These are phyloP conservation scores for Syzygium jambos DNA, from an alignment of 345 rosid species.

Conservation along the genomic window DNA sequence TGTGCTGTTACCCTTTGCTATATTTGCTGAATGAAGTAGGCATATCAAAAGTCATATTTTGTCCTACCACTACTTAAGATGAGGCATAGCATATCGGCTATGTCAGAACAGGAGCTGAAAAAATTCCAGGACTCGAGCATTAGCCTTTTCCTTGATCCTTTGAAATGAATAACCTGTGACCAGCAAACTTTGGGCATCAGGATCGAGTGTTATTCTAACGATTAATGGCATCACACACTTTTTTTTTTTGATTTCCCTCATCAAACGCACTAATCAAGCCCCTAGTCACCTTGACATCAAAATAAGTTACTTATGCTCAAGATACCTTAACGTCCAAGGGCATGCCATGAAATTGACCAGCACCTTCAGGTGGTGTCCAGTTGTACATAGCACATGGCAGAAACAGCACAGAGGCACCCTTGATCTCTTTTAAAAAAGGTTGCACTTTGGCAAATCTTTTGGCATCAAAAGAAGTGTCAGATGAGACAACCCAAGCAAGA, in stretches of 20 bases:
- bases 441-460: constrained; percentile 54
- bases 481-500: constrained; percentile 60
- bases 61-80: constrained; percentile 82
- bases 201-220: not conserved
- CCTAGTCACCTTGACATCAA: not conserved
- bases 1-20: not conserved
- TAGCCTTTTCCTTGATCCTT: constrained; percentile 91
- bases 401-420: constrained; percentile 58
- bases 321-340: constrained; percentile 85
- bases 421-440: constrained; percentile 48
- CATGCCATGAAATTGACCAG: constrained; percentile 98
- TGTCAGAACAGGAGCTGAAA: constrained; percentile 34
- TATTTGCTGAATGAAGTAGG: not conserved
- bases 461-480: constrained; percentile 51
- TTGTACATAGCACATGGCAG: constrained; percentile 77
- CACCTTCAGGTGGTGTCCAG: constrained; percentile 99
- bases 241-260: not conserved
- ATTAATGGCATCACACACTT: not conserved
- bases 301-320: not conserved
- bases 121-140: constrained; percentile 98
- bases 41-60: constrained; percentile 69
- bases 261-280: not conserved
- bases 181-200: not conserved
- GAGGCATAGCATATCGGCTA: constrained; percentile 79
- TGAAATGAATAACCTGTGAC: constrained; percentile 79